Conservation (phyloP, 768 basidiomycete species). For the Rhodotorula sphaerocarpa region DNA sequence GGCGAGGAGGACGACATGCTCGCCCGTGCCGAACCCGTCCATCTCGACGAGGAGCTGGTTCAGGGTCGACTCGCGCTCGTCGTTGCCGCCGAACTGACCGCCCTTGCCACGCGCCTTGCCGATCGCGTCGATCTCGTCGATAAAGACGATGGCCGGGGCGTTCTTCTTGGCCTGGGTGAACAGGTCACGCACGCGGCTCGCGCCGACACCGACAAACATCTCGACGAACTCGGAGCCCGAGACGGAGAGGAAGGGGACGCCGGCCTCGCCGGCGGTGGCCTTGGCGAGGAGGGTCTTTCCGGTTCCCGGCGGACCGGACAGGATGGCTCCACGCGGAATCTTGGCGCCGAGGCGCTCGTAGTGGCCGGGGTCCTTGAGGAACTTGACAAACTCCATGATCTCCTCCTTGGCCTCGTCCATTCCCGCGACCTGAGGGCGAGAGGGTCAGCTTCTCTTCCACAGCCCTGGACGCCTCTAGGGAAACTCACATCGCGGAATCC, state of each 20-base stretch:
- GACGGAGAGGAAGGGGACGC: conserved; percentile 94
- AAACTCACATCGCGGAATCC: conserved; percentile 68
- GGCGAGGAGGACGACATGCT: conserved; percentile 90
- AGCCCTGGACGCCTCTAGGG: neutral
- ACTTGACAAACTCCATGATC: conserved; percentile 99
- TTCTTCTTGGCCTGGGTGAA: conserved; percentile 97
- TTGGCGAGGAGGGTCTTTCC: conserved; percentile 97
- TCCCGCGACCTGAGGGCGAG: conserved; percentile 62
- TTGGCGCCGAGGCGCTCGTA: conserved; percentile 97
- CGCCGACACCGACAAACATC: conserved; percentile 99
- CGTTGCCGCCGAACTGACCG: conserved; percentile 81
- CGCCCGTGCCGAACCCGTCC: conserved; percentile 97
- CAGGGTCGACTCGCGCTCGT: conserved; percentile 93
- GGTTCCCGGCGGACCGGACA: conserved; percentile 93
- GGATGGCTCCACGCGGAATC: conserved; percentile 88
- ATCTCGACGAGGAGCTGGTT: conserved; percentile 98
- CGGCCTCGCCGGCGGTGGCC: conserved; percentile 95
- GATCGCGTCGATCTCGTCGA: conserved; percentile 99
- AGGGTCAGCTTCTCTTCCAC: neutral
- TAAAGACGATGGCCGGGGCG: conserved; percentile 96
- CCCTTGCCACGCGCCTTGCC: conserved; percentile 80
- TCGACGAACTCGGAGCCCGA: conserved; percentile 99
- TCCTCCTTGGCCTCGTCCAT: conserved; percentile 99
- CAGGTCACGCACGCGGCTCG: conserved; percentile 90
- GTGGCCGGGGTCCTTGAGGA: conserved; percentile 86